A percentile compares a stretch with the other conserved stretches of the same genome.
Conservation (phyloP, 2,329 filamentous ascomycete genomes). For the Trichophyton mentagrophytes region DNA sequence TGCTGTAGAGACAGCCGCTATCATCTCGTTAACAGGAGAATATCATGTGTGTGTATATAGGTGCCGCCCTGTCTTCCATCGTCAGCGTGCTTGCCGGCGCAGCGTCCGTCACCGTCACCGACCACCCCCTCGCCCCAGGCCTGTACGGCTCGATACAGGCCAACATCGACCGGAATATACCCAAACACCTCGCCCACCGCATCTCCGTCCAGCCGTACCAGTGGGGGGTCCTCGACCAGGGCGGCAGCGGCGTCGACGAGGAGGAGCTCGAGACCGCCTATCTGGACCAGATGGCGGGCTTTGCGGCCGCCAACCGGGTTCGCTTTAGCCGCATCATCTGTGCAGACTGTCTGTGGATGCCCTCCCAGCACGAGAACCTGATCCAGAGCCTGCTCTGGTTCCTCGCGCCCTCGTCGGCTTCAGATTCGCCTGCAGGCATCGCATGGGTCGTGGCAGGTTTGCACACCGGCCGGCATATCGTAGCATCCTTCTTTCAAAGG, state of each 20-base stretch:
- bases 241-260: background rate
- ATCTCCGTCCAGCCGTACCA: constrained; percentile 39
- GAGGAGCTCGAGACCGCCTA: background rate
- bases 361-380: constrained; percentile 43
- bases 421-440: constrained; percentile 7
- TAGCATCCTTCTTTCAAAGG: constrained; percentile 44
- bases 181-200: constrained; percentile 15
- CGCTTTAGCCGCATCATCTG: constrained; percentile 44
- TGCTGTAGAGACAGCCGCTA: no score
- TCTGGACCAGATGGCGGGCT: constrained; percentile 17
- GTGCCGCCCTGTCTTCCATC: constrained; percentile 32
- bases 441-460: constrained; percentile 44
- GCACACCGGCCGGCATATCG: constrained; percentile 45
- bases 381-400: constrained; percentile 45
- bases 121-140: constrained; percentile 35
- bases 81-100: constrained; percentile 27
- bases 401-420: constrained; percentile 26
- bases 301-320: constrained; percentile 26
- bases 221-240: constrained; percentile 37
- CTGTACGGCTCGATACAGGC: constrained; percentile 31
- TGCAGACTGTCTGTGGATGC: constrained; percentile 51
- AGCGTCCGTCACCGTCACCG: constrained; percentile 36
- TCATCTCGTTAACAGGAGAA: no score
- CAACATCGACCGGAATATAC: constrained; percentile 39
- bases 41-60: constrained; percentile 13